These are phyloP conservation scores for Lathyrus sativus DNA, from an alignment of 306 rosid species.

Conservation along the genomic window DNA sequence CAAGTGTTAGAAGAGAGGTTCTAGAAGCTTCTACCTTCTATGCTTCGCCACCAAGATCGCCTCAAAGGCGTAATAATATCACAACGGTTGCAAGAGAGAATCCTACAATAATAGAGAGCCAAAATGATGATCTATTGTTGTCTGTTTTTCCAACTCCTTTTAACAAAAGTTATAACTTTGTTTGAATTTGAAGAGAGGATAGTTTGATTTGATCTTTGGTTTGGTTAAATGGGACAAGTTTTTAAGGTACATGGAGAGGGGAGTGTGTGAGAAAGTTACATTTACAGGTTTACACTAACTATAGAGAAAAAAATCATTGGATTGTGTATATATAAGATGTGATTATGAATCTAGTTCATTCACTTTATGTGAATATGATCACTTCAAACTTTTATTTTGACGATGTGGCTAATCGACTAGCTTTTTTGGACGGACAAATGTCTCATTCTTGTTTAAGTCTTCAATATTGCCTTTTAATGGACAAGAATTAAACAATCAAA, in stretches of 20 bases:
- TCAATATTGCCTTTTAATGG: too few species aligned
- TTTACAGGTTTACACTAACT: background rate
- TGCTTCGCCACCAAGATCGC: slow-evolving; percentile 76
- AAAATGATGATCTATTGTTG: slow-evolving; percentile 30
- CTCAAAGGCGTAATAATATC: slow-evolving; percentile 40
- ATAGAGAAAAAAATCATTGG: slow-evolving; percentile 21
- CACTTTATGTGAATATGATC: background rate
- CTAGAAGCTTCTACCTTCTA: slow-evolving; percentile 58
- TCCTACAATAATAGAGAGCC: slow-evolving; percentile 52
- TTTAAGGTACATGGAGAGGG: slow-evolving; percentile 5
- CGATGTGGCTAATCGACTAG: too few species aligned
- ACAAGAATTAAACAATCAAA: too few species aligned
- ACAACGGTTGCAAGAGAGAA: slow-evolving; percentile 62
- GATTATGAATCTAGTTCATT: background rate
- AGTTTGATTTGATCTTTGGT: slow-evolving; percentile 25
- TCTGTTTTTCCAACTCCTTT: slow-evolving; percentile 52
- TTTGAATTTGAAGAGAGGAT: slow-evolving; percentile 23
- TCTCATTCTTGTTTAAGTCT: too few species aligned
- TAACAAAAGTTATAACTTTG: slow-evolving; percentile 46
- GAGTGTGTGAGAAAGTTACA: slow-evolving; percentile 9
- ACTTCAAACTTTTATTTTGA: background rate
- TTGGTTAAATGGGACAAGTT: background rate
- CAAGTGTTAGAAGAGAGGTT: slow-evolving; percentile 55
- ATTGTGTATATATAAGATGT: slow-evolving; percentile 18
- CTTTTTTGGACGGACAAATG: too few species aligned